Evolutionary conservation across 768 basidiomycete species (phyloP).

Genomic region (Tylopilus felleus): DNA sequence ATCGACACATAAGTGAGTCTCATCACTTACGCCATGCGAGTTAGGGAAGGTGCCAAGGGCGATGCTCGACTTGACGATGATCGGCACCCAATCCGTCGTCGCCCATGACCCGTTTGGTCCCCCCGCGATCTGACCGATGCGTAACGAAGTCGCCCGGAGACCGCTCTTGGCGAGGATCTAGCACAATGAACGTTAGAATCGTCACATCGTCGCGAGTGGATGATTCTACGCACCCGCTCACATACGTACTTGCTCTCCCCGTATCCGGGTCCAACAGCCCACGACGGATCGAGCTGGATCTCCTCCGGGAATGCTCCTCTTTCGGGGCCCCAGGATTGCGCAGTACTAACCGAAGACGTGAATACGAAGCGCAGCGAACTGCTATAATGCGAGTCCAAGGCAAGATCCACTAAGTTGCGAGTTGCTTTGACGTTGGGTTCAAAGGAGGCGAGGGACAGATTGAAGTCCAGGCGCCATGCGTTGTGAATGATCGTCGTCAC

Average conservation of each 20-base stretch:
- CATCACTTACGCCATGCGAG: not conserved
- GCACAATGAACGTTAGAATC: not conserved
- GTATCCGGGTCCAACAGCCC: slow-evolving; percentile 35
- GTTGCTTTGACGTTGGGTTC: slow-evolving; percentile 31
- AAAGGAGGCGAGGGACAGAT: slow-evolving; percentile 35
- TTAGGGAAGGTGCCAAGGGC: not conserved
- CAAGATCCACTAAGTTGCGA: slow-evolving; percentile 32
- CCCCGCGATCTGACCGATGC: not conserved
- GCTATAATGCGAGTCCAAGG: slow-evolving; percentile 26
- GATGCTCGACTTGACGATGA: not conserved
- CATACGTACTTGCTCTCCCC: slow-evolving; percentile 38
- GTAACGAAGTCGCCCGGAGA: not conserved
- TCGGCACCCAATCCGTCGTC: too few relatives aligned
- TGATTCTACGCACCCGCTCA: slow-evolving; percentile 30
- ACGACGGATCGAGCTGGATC: slow-evolving; percentile 24
- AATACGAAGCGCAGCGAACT: slow-evolving; percentile 21
- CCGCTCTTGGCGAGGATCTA: not conserved
- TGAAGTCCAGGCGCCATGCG: not conserved
- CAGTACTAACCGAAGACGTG: slow-evolving; percentile 22
- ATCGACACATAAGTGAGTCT: not conserved
- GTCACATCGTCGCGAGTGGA: too few relatives aligned
- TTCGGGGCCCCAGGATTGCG: slow-evolving; percentile 23
- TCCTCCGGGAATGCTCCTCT: slow-evolving; percentile 29
- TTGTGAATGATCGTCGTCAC: not conserved
- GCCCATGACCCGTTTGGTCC: not conserved